A percentile compares a stretch with the other conserved stretches of the same genome.
Conservation (phyloP, 1,139 yeast genomes). For the Candida sp. region DNA sequence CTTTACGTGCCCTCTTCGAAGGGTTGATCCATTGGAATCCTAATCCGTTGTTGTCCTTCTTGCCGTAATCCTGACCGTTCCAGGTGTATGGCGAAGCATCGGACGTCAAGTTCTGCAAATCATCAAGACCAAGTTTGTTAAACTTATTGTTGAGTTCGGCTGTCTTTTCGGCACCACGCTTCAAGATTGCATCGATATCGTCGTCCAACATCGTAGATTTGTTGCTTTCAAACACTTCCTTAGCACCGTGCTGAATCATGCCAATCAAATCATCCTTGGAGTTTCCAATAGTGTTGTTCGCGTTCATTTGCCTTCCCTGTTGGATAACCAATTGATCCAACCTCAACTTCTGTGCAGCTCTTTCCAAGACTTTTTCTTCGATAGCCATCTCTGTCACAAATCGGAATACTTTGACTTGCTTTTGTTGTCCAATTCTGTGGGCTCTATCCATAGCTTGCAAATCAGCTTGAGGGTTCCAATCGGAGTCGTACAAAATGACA, state of each 20-base stretch:
- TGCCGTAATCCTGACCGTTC: constrained; percentile 95
- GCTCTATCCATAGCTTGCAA: constrained; percentile 99
- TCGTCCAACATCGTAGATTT: constrained; percentile 53
- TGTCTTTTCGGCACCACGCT: constrained; percentile 83
- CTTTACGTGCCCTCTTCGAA: constrained; percentile 88
- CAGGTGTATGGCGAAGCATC: constrained; percentile 95
- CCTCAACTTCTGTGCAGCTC: constrained; percentile 94
- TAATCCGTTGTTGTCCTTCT: constrained; percentile 49
- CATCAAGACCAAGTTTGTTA: constrained; percentile 87
- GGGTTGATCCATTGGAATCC: constrained; percentile 84
- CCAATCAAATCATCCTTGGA: constrained; percentile 85
- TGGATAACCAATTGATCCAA: constrained; percentile 96
- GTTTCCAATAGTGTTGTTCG: constrained; percentile 42
- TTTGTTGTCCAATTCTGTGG: constrained; percentile 97
- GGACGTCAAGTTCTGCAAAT: constrained; percentile 85
- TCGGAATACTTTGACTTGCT: constrained; percentile 90
- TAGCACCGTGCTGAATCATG: constrained; percentile 98
- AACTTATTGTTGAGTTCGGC: constrained; percentile 77
- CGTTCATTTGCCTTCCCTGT: constrained; percentile 72
- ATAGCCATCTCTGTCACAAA: constrained; percentile 96
- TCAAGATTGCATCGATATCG: constrained; percentile 81
- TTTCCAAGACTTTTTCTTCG: constrained; percentile 93
- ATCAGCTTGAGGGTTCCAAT: constrained; percentile 99
- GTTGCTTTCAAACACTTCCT: constrained; percentile 71
- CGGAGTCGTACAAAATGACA: constrained; percentile 90